Percentiles rank a stretch among this genome's conserved stretches.
Conservation (phyloP, 192 early-diverging fungal species). For the Coemansia sp. region DNA sequence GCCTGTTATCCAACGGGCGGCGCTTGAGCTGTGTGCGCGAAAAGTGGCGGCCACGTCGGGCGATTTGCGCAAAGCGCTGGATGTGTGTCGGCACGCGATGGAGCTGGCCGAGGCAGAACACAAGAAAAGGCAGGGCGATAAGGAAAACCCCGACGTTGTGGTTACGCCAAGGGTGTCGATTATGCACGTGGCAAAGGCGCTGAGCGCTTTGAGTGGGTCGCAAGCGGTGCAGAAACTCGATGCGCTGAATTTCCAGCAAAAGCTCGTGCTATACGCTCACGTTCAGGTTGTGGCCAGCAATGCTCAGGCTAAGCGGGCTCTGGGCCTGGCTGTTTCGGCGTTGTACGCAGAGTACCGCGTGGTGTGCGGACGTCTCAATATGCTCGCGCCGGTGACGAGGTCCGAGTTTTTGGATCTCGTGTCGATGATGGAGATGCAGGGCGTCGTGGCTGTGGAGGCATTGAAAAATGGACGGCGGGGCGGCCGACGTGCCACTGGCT, state of each 20-base stretch:
- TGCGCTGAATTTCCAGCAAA: constrained; percentile 75
- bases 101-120: constrained; percentile 74
- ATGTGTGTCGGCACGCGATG: constrained; percentile 83
- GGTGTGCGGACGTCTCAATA: constrained; percentile 53
- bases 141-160: constrained; percentile 33
- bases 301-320: constrained; percentile 45
- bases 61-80: constrained; percentile 72
- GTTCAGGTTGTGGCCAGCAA: constrained; percentile 26
- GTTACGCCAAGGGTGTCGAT: constrained; percentile 75
- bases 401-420: constrained; percentile 76
- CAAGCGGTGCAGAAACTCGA: constrained; percentile 61
- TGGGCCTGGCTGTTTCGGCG: constrained; percentile 48
- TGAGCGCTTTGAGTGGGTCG: constrained; percentile 61
- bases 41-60: constrained; percentile 87
- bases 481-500: constrained; percentile 30
- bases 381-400: constrained; percentile 65
- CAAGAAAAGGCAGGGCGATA: constrained; percentile 25
- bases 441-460: constrained; percentile 54
- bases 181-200: constrained; percentile 71
- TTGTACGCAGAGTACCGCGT: constrained; percentile 55
- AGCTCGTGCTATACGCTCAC: constrained; percentile 63
- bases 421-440: constrained; percentile 67
- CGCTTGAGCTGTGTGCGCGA: constrained; percentile 88
- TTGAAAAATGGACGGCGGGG: constrained; percentile 33
- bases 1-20: constrained; percentile 74